A percentile compares a stretch with the other conserved stretches of the same genome.
Evolutionary conservation across 176 grass and related monocot genomes (phyloP).

Genomic region (Cenchrus purpureus): DNA sequence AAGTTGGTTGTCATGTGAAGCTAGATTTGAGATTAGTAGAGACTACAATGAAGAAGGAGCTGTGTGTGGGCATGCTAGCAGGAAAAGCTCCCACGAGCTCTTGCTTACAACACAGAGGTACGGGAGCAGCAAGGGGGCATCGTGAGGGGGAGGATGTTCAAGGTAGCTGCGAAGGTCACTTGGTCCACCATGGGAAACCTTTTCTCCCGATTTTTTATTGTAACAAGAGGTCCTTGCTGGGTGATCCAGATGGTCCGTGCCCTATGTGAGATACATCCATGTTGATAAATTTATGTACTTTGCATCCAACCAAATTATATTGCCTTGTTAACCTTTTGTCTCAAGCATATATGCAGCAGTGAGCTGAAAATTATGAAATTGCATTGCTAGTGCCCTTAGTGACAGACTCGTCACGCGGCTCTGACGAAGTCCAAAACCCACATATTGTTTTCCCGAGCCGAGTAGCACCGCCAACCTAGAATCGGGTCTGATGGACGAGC

Average conservation of each 20-base stretch:
- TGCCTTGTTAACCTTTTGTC: too few species aligned
- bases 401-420: too few species aligned
- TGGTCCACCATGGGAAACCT: background rate
- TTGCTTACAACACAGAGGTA: background rate
- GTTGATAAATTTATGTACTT: background rate
- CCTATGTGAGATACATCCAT: background rate
- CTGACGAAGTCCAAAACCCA: too few species aligned
- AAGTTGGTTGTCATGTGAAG: background rate
- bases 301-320: too few species aligned
- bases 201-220: background rate
- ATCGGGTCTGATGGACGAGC: too few species aligned
- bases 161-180: background rate
- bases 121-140: background rate
- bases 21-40: background rate
- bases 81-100: background rate
- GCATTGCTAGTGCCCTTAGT: too few species aligned
- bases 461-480: too few species aligned
- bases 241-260: background rate
- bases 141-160: background rate
- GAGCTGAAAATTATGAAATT: too few species aligned
- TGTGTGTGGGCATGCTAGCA: too few species aligned
- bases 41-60: too few species aligned
- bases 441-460: too few species aligned
- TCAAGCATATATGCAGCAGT: too few species aligned
- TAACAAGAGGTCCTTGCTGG: background rate